Conservation (phyloP, 441 rosid species). For the Lagerstroemia fauriei region DNA sequence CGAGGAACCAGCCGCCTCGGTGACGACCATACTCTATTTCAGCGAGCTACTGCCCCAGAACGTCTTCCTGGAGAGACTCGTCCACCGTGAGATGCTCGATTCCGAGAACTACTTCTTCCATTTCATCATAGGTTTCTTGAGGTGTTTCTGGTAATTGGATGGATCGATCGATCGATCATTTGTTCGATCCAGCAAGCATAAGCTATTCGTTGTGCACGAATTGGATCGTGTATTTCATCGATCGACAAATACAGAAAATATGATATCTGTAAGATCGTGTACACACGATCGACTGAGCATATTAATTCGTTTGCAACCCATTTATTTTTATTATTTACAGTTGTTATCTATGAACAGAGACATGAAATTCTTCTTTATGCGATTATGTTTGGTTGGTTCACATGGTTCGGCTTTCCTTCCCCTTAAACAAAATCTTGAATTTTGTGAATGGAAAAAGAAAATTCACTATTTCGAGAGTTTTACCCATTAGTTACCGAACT, state of each 20-base stretch:
- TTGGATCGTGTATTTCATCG: background rate
- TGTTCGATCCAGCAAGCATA: background rate
- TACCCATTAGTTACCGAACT: too few relatives aligned
- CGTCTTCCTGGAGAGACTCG: slow-evolving; percentile 38
- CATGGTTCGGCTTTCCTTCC: too few relatives aligned
- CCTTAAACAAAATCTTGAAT: too few relatives aligned
- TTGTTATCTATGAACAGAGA: too few relatives aligned
- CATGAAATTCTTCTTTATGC: too few relatives aligned
- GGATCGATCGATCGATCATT: too few relatives aligned
- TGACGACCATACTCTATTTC: slow-evolving; percentile 52
- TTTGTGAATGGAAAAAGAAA: too few relatives aligned
- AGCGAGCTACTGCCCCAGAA: slow-evolving; percentile 53
- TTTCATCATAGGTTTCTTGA: slow-evolving; percentile 48
- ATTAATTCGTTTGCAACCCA: too few relatives aligned
- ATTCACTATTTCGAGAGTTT: too few relatives aligned
- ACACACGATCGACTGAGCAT: background rate
- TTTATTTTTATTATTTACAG: too few relatives aligned
- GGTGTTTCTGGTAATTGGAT: slow-evolving; percentile 50
- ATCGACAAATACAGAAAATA: background rate
- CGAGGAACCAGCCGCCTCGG: slow-evolving; percentile 41
- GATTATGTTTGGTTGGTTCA: too few relatives aligned
- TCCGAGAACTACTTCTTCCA: slow-evolving; percentile 47
- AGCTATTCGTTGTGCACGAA: background rate
- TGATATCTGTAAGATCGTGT: too few relatives aligned
- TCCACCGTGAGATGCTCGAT: slow-evolving; percentile 43